A percentile compares a stretch with the other conserved stretches of the same genome.
phyloP scores from a whole-genome alignment of 2,329 filamentous ascomycete genomes.

The Fusarium sp. region DNA sequence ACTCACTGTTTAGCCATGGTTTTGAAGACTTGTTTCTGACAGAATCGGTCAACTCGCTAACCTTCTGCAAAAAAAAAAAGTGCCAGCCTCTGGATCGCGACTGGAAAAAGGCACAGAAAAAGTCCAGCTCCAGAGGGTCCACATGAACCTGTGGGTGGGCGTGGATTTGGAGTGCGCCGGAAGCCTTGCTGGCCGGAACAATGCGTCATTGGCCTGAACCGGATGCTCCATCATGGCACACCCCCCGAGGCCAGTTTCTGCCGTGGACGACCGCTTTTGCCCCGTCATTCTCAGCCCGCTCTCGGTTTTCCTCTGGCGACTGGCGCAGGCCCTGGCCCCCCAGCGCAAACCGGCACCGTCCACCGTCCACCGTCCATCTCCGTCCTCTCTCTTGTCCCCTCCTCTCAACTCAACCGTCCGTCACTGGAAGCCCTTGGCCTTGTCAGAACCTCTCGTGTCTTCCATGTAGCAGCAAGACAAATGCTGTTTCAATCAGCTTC shows the following conservation, averaged over 20 bases:
- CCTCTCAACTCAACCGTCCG: slow-evolving; percentile 16
- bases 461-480: slow-evolving; percentile 22
- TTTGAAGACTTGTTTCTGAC: slow-evolving; percentile 1
- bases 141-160: slow-evolving; percentile 28
- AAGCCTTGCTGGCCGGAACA: slow-evolving; percentile 43
- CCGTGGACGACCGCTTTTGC: slow-evolving; percentile 46
- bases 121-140: slow-evolving; percentile 35
- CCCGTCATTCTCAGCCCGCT: slow-evolving; percentile 49
- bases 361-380: slow-evolving; percentile 33
- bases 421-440: slow-evolving; percentile 13
- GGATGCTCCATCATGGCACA: slow-evolving; percentile 34
- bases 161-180: slow-evolving; percentile 8
- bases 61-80: slow-evolving; percentile 26
- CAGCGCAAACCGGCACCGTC: slow-evolving; percentile 45
- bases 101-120: slow-evolving; percentile 44
- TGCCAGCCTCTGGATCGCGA: slow-evolving; percentile 26
- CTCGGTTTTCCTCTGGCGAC: slow-evolving; percentile 38
- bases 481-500: slow-evolving; percentile 16
- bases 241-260: slow-evolving; percentile 46
- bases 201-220: slow-evolving; percentile 48
- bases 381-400: slow-evolving; percentile 30
- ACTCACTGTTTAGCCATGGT: slow-evolving; percentile 45
- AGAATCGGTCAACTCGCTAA: slow-evolving; percentile 15
- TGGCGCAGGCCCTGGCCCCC: slow-evolving; percentile 19
- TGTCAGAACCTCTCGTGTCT: slow-evolving; percentile 8